Conservation (phyloP, 2,329 filamentous ascomycete species). For the Fusarium nematophilum region DNA sequence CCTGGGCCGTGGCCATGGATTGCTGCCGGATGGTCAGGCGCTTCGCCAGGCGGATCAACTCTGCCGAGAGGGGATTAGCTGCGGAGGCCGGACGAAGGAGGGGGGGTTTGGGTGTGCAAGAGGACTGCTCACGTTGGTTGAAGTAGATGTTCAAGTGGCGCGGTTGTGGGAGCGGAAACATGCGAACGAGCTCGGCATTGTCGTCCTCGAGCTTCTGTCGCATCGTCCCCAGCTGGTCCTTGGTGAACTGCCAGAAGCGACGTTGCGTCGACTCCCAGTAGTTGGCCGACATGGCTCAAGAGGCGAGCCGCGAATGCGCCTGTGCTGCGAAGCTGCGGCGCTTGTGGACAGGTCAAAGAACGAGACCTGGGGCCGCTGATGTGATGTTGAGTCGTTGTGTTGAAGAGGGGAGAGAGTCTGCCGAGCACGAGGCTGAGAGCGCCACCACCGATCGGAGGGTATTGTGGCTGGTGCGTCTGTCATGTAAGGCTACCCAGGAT, state of each 20-base stretch:
- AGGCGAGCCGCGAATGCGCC: conserved; percentile 22
- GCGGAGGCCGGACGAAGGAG: background rate
- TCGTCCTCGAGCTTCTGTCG: conserved; percentile 82
- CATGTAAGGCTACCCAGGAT: too few relatives aligned
- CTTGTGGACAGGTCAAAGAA: background rate
- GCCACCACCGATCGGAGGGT: conserved; percentile 20
- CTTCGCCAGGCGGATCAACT: conserved; percentile 85
- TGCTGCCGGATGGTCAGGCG: conserved; percentile 89
- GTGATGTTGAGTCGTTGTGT: background rate
- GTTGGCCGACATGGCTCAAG: conserved; percentile 82
- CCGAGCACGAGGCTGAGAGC: conserved; percentile 21
- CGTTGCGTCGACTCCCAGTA: conserved; percentile 97
- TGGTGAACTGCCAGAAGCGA: conserved; percentile 89
- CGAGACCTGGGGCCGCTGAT: conserved; percentile 18
- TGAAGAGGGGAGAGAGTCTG: conserved; percentile 11
- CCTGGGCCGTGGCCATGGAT: conserved; percentile 90
- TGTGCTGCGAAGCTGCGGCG: background rate
- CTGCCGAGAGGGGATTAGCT: conserved; percentile 55
- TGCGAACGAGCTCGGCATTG: conserved; percentile 77
- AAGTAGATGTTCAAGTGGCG: conserved; percentile 92
- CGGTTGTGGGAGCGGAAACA: conserved; percentile 84
- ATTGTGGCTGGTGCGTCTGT: conserved; percentile 31
- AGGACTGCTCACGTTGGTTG: conserved; percentile 87
- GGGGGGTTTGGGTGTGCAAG: background rate
- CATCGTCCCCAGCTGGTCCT: conserved; percentile 80